phyloP scores from a whole-genome alignment of 345 rosid species.

The Odontarrhena argentea region DNA sequence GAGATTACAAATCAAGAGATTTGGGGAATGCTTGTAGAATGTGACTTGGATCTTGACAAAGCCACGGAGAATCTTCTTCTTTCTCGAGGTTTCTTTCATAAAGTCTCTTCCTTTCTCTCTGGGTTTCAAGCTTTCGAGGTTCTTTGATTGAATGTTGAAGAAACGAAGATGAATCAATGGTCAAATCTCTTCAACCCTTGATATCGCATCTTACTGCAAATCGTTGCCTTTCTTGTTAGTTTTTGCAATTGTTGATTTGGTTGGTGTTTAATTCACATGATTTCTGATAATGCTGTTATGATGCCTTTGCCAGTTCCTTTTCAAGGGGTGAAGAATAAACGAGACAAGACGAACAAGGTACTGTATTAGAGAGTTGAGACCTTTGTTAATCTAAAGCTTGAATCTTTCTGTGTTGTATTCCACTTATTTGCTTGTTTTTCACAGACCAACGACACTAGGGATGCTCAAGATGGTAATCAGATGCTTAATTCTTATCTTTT shows the following conservation, averaged over 20 bases:
- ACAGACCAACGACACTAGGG: conserved; percentile 33
- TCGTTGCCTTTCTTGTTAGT: no score
- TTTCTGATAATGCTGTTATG: neutral
- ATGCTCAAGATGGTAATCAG: conserved; percentile 47
- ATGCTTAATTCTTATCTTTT: neutral
- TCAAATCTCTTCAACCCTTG: neutral
- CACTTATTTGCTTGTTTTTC: neutral
- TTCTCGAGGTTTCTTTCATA: conserved; percentile 61
- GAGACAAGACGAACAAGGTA: conserved; percentile 81
- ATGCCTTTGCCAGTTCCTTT: conserved; percentile 56
- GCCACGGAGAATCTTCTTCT: conserved; percentile 69
- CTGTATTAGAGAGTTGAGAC: neutral
- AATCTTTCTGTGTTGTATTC: neutral
- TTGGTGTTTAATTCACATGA: neutral
- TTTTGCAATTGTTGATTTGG: no score
- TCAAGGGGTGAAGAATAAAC: conserved; percentile 78
- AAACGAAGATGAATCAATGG: neutral
- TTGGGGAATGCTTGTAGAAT: conserved; percentile 73
- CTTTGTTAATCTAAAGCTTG: conserved; percentile 5
- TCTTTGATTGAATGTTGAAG: neutral
- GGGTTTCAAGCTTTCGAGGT: conserved; percentile 18
- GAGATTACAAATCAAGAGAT: conserved; percentile 49
- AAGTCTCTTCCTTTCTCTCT: conserved; percentile 5
- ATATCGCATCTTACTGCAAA: neutral
- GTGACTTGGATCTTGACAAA: conserved; percentile 76